Conservation (phyloP, 1,139 yeast genomes). For the Yamadazyma triangularis region DNA sequence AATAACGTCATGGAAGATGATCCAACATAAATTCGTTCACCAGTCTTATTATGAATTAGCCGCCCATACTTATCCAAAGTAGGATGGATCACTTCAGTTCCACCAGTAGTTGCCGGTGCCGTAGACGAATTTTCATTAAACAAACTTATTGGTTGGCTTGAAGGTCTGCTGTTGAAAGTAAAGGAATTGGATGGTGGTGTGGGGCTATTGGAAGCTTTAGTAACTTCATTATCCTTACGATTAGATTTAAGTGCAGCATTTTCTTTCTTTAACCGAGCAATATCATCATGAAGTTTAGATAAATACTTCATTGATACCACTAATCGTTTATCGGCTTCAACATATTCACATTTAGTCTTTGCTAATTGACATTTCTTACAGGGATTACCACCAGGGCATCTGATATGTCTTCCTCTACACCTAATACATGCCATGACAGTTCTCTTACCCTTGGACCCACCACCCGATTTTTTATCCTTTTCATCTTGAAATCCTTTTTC, state of each 20-base stretch:
- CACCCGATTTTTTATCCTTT: too few relatives aligned
- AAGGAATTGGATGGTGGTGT: conserved; percentile 12
- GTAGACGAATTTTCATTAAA: conserved; percentile 9
- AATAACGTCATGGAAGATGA: conserved; percentile 79
- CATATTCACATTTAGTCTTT: conserved; percentile 63
- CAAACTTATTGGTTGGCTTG: conserved; percentile 11
- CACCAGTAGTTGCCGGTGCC: conserved; percentile 8
- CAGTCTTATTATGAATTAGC: conserved; percentile 66
- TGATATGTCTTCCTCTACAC: conserved; percentile 70
- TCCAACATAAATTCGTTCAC: conserved; percentile 71
- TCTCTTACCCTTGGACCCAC: too few relatives aligned
- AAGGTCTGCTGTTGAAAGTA: conserved; percentile 9
- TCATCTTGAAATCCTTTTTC: too few relatives aligned
- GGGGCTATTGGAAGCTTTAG: too few relatives aligned
- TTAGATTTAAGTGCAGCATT: conserved; percentile 53
- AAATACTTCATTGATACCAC: conserved; percentile 74
- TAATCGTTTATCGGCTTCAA: conserved; percentile 73
- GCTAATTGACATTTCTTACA: conserved; percentile 63
- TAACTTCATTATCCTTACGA: conserved; percentile 27
- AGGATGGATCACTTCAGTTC: conserved; percentile 54
- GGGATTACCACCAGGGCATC: conserved; percentile 81
- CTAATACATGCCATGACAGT: conserved; percentile 54
- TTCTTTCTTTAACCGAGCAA: conserved; percentile 46
- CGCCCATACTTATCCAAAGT: conserved; percentile 68
- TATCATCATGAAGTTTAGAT: conserved; percentile 63